These are phyloP conservation scores for Gossypium sturtianum DNA, from an alignment of 345 rosid genomes.

Conservation along the genomic window DNA sequence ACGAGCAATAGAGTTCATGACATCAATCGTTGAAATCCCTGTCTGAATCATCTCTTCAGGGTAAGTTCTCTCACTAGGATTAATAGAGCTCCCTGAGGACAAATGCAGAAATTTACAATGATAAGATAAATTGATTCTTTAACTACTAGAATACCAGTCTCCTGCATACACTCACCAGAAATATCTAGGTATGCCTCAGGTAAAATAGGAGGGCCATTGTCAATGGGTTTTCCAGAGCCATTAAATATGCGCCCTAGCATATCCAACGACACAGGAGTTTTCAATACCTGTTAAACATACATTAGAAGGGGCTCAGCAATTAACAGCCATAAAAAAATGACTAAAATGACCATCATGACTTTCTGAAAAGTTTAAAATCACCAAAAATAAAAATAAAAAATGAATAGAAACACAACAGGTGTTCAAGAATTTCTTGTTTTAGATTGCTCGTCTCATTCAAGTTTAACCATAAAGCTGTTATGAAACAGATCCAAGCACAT, in stretches of 20 bases:
- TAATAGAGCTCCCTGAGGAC: conserved; percentile 75
- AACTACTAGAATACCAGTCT: background rate
- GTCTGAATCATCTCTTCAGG: conserved; percentile 98
- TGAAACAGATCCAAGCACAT: background rate
- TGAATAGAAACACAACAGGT: background rate
- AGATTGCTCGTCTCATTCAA: background rate
- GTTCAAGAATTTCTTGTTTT: background rate
- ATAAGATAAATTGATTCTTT: background rate
- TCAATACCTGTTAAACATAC: conserved; percentile 54
- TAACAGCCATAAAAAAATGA: background rate
- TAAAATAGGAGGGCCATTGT: conserved; percentile 89
- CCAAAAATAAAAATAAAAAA: no score
- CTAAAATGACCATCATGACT: background rate
- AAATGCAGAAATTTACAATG: background rate
- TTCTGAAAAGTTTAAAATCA: background rate
- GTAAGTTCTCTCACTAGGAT: conserved; percentile 92
- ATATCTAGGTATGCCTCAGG: conserved; percentile 95
- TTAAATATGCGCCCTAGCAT: conserved; percentile 96
- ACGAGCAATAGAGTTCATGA: conserved; percentile 96
- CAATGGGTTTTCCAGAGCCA: conserved; percentile 97
- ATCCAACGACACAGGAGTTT: conserved; percentile 89
- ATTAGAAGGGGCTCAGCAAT: conserved; percentile 2
- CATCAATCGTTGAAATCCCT: conserved; percentile 91
- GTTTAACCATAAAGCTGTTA: background rate
- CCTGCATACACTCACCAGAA: conserved; percentile 43